Evolutionary conservation across 164 flowering plant species (phyloP).

Genomic region (Tetracentron sinense): DNA sequence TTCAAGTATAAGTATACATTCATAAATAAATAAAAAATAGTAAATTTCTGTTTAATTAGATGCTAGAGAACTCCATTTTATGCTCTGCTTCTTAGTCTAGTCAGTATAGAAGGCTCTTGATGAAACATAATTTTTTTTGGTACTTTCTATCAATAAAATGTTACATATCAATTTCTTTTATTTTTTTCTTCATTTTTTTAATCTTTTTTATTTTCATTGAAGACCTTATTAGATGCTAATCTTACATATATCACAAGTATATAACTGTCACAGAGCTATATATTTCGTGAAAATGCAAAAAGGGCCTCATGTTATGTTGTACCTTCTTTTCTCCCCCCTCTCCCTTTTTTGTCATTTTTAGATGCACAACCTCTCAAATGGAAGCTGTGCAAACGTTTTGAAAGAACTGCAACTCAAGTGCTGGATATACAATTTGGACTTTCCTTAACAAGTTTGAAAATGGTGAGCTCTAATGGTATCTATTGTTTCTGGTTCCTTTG

Average conservation of each 20-base stretch:
- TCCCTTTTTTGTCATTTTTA: slow-evolving; percentile 15
- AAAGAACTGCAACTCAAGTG: slow-evolving; percentile 32
- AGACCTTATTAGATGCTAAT: no score
- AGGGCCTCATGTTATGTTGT: no score
- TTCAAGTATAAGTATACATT: not conserved
- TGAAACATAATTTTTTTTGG: not conserved
- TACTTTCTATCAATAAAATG: no score
- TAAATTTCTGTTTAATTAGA: no score
- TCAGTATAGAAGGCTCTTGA: not conserved
- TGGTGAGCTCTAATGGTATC: slow-evolving; percentile 47
- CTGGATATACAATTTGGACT: slow-evolving; percentile 76
- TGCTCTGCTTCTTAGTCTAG: no score
- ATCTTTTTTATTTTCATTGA: no score
- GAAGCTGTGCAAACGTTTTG: slow-evolving; percentile 67
- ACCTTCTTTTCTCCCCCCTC: not conserved
- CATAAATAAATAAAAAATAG: not conserved
- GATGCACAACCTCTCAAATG: slow-evolving; percentile 53
- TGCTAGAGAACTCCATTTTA: not conserved
- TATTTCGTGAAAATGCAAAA: not conserved
- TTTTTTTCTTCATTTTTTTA: no score
- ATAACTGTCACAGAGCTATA: not conserved
- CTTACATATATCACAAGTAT: no score
- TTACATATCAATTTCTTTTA: not conserved
- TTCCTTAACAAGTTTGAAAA: slow-evolving; percentile 45
- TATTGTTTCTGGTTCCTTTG: not conserved